Conservation (phyloP, 306 rosid species). For the Medicago lupulina region DNA sequence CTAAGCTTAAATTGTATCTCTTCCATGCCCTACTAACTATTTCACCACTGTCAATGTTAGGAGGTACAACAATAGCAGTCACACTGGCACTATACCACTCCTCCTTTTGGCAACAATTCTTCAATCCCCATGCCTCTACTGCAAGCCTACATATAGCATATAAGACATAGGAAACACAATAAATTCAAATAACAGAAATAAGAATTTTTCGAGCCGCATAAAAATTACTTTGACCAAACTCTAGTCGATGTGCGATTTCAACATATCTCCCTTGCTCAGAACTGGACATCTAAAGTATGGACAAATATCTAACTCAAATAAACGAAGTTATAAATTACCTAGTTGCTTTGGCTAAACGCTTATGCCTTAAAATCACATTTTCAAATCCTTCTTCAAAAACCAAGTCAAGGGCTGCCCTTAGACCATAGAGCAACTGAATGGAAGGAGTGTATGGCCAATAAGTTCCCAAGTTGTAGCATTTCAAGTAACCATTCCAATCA, state of each 20-base stretch:
- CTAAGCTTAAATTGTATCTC: slow-evolving; percentile 91
- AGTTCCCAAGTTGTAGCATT: slow-evolving; percentile 86
- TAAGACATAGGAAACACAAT: not conserved
- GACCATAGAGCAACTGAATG: slow-evolving; percentile 86
- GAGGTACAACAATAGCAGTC: slow-evolving; percentile 90
- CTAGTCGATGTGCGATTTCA: not conserved
- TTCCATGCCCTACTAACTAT: slow-evolving; percentile 88
- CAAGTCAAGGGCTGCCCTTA: slow-evolving; percentile 87
- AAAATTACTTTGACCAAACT: too few species aligned
- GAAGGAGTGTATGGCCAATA: slow-evolving; percentile 99
- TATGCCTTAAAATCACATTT: slow-evolving; percentile 83
- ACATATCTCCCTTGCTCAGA: too few species aligned
- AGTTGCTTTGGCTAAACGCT: slow-evolving; percentile 83
- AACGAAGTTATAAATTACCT: slow-evolving; percentile 53
- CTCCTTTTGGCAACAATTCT: slow-evolving; percentile 92
- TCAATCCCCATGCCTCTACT: slow-evolving; percentile 99
- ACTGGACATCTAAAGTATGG: not conserved
- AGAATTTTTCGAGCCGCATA: not conserved
- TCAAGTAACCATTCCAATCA: slow-evolving; percentile 94
- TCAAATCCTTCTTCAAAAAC: slow-evolving; percentile 94
- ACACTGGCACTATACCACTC: slow-evolving; percentile 91
- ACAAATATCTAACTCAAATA: not conserved
- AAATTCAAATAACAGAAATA: not conserved
- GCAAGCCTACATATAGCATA: slow-evolving; percentile 66
- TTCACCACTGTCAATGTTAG: slow-evolving; percentile 82